These are phyloP conservation scores for Santalum album DNA, from an alignment of 164 flowering plant genomes.

Conservation along the genomic window DNA sequence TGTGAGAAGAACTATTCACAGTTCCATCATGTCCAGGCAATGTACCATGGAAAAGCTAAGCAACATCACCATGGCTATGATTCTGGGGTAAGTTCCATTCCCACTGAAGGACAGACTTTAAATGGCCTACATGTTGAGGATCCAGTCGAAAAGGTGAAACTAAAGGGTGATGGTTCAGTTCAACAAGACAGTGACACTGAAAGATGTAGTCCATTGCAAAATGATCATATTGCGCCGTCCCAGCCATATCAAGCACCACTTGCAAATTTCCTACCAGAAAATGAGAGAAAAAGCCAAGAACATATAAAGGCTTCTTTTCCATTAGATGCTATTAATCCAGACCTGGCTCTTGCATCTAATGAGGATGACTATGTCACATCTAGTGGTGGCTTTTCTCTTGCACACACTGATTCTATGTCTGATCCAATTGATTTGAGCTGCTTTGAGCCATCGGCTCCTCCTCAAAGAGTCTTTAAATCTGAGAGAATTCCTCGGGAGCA, in stretches of 20 bases:
- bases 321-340: slow-evolving; percentile 4
- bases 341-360: slow-evolving; percentile 8
- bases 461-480: slow-evolving; percentile 31
- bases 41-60: slow-evolving; percentile 10
- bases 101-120: slow-evolving; percentile 11
- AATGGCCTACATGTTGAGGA: slow-evolving; percentile 8
- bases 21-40: slow-evolving; percentile 15
- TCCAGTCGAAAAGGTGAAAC: slow-evolving; percentile 12
- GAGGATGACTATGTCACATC: slow-evolving; percentile 13
- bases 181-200: slow-evolving; percentile 16
- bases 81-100: slow-evolving; percentile 5
- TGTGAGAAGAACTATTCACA: slow-evolving; percentile 15
- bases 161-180: slow-evolving; percentile 11
- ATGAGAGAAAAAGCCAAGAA: slow-evolving; percentile 13
- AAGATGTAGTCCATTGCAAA: slow-evolving; percentile 5
- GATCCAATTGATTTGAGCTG: slow-evolving; percentile 19
- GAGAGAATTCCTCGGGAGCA: slow-evolving; percentile 36
- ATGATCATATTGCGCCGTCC: slow-evolving; percentile 4
- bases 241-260: slow-evolving; percentile 11
- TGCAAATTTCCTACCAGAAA: slow-evolving; percentile 6
- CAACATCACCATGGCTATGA: slow-evolving; percentile 13
- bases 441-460: slow-evolving; percentile 18
- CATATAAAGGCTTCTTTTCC: slow-evolving; percentile 7
- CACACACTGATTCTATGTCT: slow-evolving; percentile 16
- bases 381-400: slow-evolving; percentile 13